phyloP scores from a whole-genome alignment of 2,329 filamentous ascomycete species.

The Hypoxylon sp. region DNA sequence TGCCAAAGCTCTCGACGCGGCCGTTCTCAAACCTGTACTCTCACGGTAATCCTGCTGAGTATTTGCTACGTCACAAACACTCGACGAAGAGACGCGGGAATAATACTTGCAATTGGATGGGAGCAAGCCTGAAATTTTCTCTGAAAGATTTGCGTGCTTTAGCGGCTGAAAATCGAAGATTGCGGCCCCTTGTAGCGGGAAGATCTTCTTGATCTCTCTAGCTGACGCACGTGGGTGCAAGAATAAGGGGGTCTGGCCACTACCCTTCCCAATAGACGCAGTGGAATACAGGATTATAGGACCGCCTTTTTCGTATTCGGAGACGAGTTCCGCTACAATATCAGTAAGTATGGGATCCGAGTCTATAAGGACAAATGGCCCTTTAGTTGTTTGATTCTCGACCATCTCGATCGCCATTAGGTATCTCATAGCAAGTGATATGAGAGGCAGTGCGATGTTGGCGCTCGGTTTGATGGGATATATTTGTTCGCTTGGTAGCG shows the following conservation, averaged over 20 bases:
- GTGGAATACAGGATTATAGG: constrained; percentile 48
- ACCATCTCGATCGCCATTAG: constrained; percentile 44
- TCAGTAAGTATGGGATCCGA: constrained; percentile 53
- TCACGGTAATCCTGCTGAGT: constrained; percentile 30
- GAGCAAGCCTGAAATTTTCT: constrained; percentile 46
- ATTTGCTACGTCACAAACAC: not conserved
- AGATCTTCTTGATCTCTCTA: constrained; percentile 52
- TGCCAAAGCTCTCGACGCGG: constrained; percentile 41
- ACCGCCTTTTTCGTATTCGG: constrained; percentile 12
- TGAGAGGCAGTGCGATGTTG: constrained; percentile 43
- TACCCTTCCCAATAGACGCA: constrained; percentile 8
- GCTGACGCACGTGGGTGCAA: constrained; percentile 52
- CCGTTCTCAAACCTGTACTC: constrained; percentile 45
- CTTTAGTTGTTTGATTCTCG: constrained; percentile 18
- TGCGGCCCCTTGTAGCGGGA: constrained; percentile 42
- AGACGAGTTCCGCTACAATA: constrained; percentile 48
- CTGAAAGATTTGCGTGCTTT: constrained; percentile 48
- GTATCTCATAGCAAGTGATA: constrained; percentile 48
- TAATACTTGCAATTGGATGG: constrained; percentile 52
- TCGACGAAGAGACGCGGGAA: constrained; percentile 25
- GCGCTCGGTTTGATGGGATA: constrained; percentile 29
- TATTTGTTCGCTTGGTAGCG: constrained; percentile 43
- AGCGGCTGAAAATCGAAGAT: constrained; percentile 56
- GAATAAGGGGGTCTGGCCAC: constrained; percentile 23
- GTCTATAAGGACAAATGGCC: constrained; percentile 55